Evolutionary conservation across 164 flowering plant genomes (phyloP).

Genomic region (Umbilicus rupestris): DNA sequence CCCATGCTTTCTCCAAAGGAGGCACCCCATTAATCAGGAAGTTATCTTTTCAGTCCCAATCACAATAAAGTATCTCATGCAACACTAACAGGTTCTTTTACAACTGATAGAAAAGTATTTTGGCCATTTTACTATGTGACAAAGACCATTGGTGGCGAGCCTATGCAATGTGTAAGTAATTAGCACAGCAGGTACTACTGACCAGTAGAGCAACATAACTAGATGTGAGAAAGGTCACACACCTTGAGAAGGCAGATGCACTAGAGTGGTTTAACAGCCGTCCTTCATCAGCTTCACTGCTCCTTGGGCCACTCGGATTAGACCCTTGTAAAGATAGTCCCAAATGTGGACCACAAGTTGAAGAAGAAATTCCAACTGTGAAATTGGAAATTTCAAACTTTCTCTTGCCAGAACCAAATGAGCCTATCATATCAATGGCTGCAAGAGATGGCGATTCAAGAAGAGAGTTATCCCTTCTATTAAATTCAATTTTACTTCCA

Average conservation of each 20-base stretch:
- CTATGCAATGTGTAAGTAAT: constrained; percentile 1
- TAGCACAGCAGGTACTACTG: not conserved
- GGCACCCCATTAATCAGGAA: not conserved
- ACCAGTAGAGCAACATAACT: not conserved
- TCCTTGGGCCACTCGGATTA: constrained; percentile 22
- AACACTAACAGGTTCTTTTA: not conserved
- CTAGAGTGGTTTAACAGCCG: constrained; percentile 46
- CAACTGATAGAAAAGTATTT: not conserved
- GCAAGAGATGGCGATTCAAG: constrained; percentile 25
- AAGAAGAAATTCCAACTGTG: constrained; percentile 17
- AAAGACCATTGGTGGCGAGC: not conserved
- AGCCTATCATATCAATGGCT: constrained; percentile 74
- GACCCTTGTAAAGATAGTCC: constrained; percentile 66
- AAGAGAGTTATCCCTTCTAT: constrained; percentile 10
- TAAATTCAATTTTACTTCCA: constrained; percentile 10
- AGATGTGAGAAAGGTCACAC: constrained; percentile 1
- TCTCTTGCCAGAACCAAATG: constrained; percentile 29
- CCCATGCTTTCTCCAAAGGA: not conserved
- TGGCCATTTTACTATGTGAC: not conserved
- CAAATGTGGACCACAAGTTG: constrained; percentile 24
- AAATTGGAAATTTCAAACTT: constrained; percentile 7
- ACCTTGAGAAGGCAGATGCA: constrained; percentile 82
- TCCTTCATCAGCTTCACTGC: constrained; percentile 26
- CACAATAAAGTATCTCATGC: not conserved
- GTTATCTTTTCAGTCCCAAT: not conserved